phyloP scores from a whole-genome alignment of 805 yeast species.

The Starmerella geochares region DNA sequence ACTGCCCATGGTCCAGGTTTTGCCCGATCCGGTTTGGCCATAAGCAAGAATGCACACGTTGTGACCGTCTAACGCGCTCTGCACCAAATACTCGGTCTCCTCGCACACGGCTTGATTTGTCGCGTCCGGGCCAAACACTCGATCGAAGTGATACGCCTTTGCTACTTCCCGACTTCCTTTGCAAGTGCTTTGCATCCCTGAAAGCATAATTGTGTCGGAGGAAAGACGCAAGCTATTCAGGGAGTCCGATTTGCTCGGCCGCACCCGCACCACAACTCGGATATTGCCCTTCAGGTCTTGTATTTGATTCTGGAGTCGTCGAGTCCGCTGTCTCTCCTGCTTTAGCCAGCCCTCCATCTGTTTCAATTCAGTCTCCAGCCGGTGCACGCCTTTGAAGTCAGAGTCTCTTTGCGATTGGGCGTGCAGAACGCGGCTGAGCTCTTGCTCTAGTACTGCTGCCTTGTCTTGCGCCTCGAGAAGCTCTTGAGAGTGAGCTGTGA shows the following conservation, averaged over 20 bases:
- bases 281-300: conserved; percentile 89
- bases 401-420: background rate
- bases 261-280: conserved; percentile 75
- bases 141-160: conserved; percentile 56
- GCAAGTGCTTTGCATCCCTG: background rate
- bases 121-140: conserved; percentile 49
- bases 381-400: background rate
- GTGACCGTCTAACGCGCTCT: conserved; percentile 75
- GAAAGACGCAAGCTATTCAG: conserved; percentile 1
- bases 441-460: background rate
- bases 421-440: background rate
- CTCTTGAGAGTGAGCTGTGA: background rate
- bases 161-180: conserved; percentile 5
- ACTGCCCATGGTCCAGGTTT: conserved; percentile 80
- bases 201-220: conserved; percentile 2
- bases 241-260: conserved; percentile 40
- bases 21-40: conserved; percentile 96
- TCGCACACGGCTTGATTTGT: conserved; percentile 60
- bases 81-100: conserved; percentile 78
- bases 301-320: conserved; percentile 58
- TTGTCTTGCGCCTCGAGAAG: background rate
- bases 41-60: conserved; percentile 92
- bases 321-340: conserved; percentile 32
- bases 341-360: background rate
- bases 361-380: background rate